Evolutionary conservation across 1,139 yeast genomes (phyloP), one percentile per base, ranked within the genome.

Genomic region (Kurtzmaniella quercitrusa): DNA sequence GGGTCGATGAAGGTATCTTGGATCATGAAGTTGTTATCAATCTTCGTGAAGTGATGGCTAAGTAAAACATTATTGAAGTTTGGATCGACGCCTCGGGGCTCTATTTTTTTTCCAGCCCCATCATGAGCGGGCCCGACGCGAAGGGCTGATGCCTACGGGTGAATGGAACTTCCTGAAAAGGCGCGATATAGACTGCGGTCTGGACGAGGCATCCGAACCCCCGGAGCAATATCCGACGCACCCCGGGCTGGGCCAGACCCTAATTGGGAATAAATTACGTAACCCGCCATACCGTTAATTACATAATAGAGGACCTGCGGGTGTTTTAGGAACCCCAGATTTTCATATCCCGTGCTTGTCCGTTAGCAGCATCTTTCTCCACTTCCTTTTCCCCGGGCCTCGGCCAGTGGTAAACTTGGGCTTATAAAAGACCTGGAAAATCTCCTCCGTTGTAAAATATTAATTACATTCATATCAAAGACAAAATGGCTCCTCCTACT

Each of bases 401-500:
- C 34, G 34, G 34, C 16, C 3, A 5, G n/a, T 15, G 23, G 21
- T n/a, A 19, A 33, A 28, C 21, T 17, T 16, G 22, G 34, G 23
- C 18, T 12, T 38, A 32, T 42, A 36, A 38, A 40, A 26, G 40
- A 36, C 14, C 12, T 12, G 17, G n/a, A 12, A 12, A 37, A 23
- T 33, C 33, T 42, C 40, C 37, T 38, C 19, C 30, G 7, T 14
- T 39, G 16, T 33, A 9, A 5, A 18, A 7, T 5, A 21, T 19
- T 30, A 16, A 20, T 28, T 17, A 22, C 16, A 16, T 9, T 7
- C 14, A 30, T 18, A 32, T 16, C 28, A 18, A 36, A 11, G 11
- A 26, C 30, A 30, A 21, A 18, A 71, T 71, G 77, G 58, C 66
- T 55, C 76, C 77, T 59, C 78, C 78, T 38, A 63, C 74, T 49